Conservation (phyloP, 345 rosid species). For the Nasturtium officinale region DNA sequence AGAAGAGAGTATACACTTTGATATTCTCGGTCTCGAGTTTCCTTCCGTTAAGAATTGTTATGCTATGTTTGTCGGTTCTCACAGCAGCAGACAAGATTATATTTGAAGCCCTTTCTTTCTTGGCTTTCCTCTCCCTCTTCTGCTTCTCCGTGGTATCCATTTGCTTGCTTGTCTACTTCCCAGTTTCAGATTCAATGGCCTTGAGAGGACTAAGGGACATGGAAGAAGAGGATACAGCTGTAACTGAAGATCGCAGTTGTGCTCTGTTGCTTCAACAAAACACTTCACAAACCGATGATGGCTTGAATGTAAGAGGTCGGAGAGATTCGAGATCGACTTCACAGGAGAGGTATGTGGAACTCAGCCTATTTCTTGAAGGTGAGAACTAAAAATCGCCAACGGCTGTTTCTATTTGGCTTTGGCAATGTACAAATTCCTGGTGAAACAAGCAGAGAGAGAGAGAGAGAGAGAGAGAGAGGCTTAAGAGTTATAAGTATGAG, state of each 20-base stretch:
- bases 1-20: conserved; percentile 83
- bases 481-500: not conserved
- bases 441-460: conserved; percentile 32
- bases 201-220: conserved; percentile 62
- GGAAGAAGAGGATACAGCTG: conserved; percentile 59
- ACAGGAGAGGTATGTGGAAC: conserved; percentile 49
- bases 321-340: conserved; percentile 40
- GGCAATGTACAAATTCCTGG: conserved; percentile 43
- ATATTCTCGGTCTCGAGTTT: conserved; percentile 81
- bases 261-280: conserved; percentile 38
- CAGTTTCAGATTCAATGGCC: conserved; percentile 93
- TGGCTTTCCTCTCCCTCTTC: conserved; percentile 74
- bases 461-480: not conserved
- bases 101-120: conserved; percentile 81
- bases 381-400: conserved; percentile 31
- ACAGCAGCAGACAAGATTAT: conserved; percentile 64
- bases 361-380: conserved; percentile 43
- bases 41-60: conserved; percentile 79
- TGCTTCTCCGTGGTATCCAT: conserved; percentile 78
- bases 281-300: conserved; percentile 27
- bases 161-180: conserved; percentile 82
- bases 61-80: conserved; percentile 82
- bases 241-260: conserved; percentile 40
- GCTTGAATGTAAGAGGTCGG: conserved; percentile 34
- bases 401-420: conserved; percentile 35